phyloP scores from a whole-genome alignment of 106 monocot genomes.

The Dendrobium catenatum region DNA sequence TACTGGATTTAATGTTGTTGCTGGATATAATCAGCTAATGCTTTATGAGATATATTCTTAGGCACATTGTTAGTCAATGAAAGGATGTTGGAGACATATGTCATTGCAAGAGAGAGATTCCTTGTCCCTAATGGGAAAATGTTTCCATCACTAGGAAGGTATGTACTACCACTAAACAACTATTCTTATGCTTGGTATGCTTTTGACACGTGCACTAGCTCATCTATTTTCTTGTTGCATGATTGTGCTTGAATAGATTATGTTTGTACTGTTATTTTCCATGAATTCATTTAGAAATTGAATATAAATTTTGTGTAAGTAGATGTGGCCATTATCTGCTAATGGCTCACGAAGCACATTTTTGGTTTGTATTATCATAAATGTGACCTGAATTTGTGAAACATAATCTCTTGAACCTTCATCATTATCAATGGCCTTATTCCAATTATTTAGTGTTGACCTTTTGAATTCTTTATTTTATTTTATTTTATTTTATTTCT shows the following conservation, averaged over 20 bases:
- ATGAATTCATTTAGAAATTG: background rate
- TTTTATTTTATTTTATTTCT: background rate
- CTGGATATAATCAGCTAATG: constrained; percentile 2
- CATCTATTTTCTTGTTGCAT: background rate
- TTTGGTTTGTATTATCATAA: background rate
- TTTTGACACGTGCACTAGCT: background rate
- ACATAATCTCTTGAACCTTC: background rate
- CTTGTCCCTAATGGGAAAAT: constrained; percentile 78
- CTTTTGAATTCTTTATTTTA: background rate
- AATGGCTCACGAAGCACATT: background rate
- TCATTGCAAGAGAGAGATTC: constrained; percentile 97
- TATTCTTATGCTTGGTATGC: background rate
- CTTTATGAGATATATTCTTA: constrained; percentile 16
- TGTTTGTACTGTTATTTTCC: background rate
- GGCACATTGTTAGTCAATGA: constrained; percentile 97
- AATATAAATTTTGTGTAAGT: background rate
- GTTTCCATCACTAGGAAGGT: constrained; percentile 97
- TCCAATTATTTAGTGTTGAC: background rate
- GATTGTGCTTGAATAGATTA: background rate
- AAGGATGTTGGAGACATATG: constrained; percentile 95
- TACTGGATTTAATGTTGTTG: background rate
- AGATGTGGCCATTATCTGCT: background rate
- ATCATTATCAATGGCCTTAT: background rate
- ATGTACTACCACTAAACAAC: background rate
- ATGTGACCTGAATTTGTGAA: background rate